Percentiles rank a stretch among this genome's conserved stretches.
Conservation (phyloP, 768 basidiomycete species). For the Lentinula lateritia region DNA sequence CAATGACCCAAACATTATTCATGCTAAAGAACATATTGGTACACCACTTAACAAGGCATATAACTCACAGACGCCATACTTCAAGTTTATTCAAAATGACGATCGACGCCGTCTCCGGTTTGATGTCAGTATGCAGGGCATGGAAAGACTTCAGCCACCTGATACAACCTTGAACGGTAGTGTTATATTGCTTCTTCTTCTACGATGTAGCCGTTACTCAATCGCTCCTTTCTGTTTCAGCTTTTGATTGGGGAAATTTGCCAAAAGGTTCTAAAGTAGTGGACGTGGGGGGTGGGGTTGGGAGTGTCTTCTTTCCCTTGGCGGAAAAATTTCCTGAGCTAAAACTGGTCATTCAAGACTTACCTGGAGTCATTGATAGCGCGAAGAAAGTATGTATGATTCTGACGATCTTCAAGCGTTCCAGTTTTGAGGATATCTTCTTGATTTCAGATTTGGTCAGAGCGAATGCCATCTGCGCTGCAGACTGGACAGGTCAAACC, state of each 20-base stretch:
- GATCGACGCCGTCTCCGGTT: constrained; percentile 17
- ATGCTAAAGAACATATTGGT: constrained; percentile 3
- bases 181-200: not conserved
- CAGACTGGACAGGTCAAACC: constrained; percentile 15
- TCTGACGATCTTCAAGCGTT: too few species aligned
- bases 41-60: constrained; percentile 11
- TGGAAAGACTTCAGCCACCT: constrained; percentile 11
- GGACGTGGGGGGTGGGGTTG: constrained; percentile 13
- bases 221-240: not conserved
- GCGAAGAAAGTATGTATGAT: constrained; percentile 7
- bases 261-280: constrained; percentile 9
- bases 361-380: constrained; percentile 6
- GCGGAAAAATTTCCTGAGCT: constrained; percentile 7
- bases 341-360: constrained; percentile 12
- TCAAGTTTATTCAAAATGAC: constrained; percentile 14
- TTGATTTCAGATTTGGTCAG: constrained; percentile 14
- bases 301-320: constrained; percentile 5
- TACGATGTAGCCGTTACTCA: not conserved
- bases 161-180: constrained; percentile 13
- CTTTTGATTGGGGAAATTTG: constrained; percentile 5
- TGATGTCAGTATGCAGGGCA: constrained; percentile 18
- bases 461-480: constrained; percentile 15
- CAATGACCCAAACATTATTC: constrained; percentile 6
- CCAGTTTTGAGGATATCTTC: not conserved
- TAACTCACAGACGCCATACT: constrained; percentile 13